Evolutionary conservation across 2,329 filamentous ascomycete genomes (phyloP), one percentile per base, ranked within the genome.

Genomic region (Xylariaceae sp.): DNA sequence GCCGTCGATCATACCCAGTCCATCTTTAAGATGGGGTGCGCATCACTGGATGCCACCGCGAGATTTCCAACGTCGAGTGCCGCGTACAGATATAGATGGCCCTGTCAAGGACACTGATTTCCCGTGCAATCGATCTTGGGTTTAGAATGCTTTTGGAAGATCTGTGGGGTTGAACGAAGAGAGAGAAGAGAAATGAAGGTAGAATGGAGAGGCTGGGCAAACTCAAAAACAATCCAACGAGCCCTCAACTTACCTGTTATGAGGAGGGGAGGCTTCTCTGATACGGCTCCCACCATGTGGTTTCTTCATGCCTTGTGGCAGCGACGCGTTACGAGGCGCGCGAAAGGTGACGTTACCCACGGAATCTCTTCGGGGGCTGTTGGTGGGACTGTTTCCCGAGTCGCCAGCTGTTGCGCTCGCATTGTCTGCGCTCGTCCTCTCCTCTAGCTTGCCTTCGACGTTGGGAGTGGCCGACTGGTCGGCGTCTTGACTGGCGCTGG

Each of bases 231-330:
- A 49, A 42, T 5, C 15, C n/a, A 35, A 32, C 33, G 40, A 40
- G 44, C 11, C 32, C 11, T 39, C 22, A 31, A 64, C 73, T 69
- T 68, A 81, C 77, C 74, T 76, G 49, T 65, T 58, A 52, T 76
- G 73, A 31, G 73, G 70, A 19, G 78, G 77, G 22, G 77, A 80
- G 35, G 70, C 73, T 19, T 65, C 71, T 47, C 73, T 64, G 42
- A 73, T 72, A 19, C 74, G 69, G 44, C 56, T 63, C 32, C 68
- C 71, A 44, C 69, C 66, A 41, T 75, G 74, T 47, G 68, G 70
- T 51, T 75, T 73, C 51, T 75, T 74, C 3, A 62, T 55, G 22
- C 76, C 76, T 52, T 78, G 76, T 4, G 76, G 75, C 15, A 80
- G 64, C 17, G 67, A 65, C 4, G 72, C 73, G 53, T 77, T 70